Percentiles rank a stretch among this genome's conserved stretches.
Evolutionary conservation across 176 grass and related monocot genomes (phyloP).

Genomic region (Rhynchospora pubera): DNA sequence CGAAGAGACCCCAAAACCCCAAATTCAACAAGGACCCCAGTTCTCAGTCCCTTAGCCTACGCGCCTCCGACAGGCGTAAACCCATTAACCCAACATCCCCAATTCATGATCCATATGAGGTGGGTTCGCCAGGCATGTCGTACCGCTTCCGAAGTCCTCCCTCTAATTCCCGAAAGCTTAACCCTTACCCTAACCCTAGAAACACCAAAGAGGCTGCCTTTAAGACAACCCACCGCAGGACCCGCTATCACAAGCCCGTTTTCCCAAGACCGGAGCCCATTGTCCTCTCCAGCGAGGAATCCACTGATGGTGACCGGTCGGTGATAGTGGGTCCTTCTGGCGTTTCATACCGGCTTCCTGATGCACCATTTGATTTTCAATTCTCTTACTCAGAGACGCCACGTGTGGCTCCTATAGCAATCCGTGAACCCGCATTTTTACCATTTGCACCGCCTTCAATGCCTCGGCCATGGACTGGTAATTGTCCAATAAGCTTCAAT

Average conservation of each 20-base stretch:
- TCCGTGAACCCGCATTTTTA: slow-evolving; percentile 95
- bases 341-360: slow-evolving; percentile 65
- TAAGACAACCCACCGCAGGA: slow-evolving; percentile 47
- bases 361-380: slow-evolving; percentile 87
- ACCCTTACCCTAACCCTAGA: background rate
- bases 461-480: slow-evolving; percentile 88
- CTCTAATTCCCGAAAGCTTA: slow-evolving; percentile 2
- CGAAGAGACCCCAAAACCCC: background rate
- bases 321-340: slow-evolving; percentile 67
- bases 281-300: slow-evolving; percentile 39
- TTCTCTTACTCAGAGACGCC: slow-evolving; percentile 96
- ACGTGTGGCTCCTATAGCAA: slow-evolving; percentile 65
- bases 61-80: background rate
- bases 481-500: background rate
- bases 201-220: slow-evolving; percentile 34
- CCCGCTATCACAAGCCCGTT: slow-evolving; percentile 77
- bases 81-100: slow-evolving; percentile 2
- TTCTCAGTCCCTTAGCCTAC: background rate
- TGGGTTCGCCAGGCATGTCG: background rate
- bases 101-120: background rate
- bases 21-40: background rate
- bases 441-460: slow-evolving; percentile 91
- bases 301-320: slow-evolving; percentile 39
- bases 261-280: slow-evolving; percentile 37
- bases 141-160: slow-evolving; percentile 4